Conservation (phyloP, 73 alveolate species). For the Durusdinium trenchii region DNA sequence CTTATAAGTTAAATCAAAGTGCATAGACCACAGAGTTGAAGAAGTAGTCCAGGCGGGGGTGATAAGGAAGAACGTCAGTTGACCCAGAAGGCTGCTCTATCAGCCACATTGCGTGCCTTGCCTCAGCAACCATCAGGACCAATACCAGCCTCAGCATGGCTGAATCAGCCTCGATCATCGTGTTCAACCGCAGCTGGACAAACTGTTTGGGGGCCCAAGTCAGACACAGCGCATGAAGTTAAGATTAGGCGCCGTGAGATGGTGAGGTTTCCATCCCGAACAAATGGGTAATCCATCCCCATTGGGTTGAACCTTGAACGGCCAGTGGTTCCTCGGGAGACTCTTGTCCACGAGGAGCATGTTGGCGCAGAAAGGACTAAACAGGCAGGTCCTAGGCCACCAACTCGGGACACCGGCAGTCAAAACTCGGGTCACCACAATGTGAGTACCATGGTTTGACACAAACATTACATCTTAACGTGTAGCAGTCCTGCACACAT, state of each 20-base stretch:
- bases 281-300: not conserved
- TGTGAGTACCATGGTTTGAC: not conserved
- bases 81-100: constrained; percentile 8
- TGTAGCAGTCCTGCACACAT: constrained; percentile 2
- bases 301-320: not conserved
- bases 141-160: not conserved
- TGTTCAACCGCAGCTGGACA: not conserved
- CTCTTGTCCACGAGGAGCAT: not conserved
- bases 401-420: not conserved
- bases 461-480: not conserved
- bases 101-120: not conserved
- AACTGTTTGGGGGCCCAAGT: no score
- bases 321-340: not conserved
- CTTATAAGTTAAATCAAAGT: not conserved
- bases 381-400: not conserved
- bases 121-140: not conserved
- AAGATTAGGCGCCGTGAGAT: not conserved
- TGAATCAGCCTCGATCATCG: not conserved
- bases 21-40: not conserved
- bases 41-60: not conserved
- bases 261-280: not conserved
- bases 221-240: not conserved
- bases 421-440: not conserved
- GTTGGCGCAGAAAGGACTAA: constrained; percentile 16
- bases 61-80: not conserved